These are phyloP conservation scores for Pyricularia sp. DNA, from an alignment of 2,329 filamentous ascomycete genomes.

Conservation along the genomic window DNA sequence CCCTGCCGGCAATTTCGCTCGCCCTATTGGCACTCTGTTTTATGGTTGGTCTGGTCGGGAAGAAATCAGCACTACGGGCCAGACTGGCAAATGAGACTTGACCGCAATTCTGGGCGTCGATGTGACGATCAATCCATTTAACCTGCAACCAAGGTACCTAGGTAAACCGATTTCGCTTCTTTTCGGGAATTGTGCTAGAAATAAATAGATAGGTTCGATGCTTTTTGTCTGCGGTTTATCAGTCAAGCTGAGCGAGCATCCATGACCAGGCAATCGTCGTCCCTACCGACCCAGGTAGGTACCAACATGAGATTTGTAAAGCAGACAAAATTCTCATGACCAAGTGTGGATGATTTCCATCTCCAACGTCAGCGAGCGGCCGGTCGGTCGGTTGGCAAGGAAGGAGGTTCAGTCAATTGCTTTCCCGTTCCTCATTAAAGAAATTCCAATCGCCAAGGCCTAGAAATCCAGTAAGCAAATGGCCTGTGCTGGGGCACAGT, in stretches of 20 bases:
- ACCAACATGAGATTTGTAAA: background rate
- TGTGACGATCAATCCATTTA: too few species aligned
- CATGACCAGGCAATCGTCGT: background rate
- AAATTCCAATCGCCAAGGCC: background rate
- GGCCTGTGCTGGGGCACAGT: background rate
- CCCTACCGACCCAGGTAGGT: background rate
- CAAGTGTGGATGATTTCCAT: background rate
- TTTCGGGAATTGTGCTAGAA: background rate
- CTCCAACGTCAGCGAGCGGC: background rate
- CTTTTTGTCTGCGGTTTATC: background rate
- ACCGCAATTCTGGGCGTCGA: background rate
- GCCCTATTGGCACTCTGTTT: background rate
- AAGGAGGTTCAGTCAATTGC: background rate
- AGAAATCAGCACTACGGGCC: background rate
- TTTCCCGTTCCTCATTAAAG: background rate
- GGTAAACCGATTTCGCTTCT: background rate
- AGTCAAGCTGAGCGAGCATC: background rate
- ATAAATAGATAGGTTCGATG: background rate
- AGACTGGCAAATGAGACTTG: background rate
- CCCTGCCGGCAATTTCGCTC: background rate
- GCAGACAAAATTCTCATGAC: background rate
- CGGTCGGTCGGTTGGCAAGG: background rate
- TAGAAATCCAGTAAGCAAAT: background rate
- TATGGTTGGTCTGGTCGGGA: background rate
- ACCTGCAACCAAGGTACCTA: too few species aligned